Percentiles rank a stretch among this genome's conserved stretches.
Conservation (phyloP, 164 flowering plant species). For the Paratinospora sagittata region DNA sequence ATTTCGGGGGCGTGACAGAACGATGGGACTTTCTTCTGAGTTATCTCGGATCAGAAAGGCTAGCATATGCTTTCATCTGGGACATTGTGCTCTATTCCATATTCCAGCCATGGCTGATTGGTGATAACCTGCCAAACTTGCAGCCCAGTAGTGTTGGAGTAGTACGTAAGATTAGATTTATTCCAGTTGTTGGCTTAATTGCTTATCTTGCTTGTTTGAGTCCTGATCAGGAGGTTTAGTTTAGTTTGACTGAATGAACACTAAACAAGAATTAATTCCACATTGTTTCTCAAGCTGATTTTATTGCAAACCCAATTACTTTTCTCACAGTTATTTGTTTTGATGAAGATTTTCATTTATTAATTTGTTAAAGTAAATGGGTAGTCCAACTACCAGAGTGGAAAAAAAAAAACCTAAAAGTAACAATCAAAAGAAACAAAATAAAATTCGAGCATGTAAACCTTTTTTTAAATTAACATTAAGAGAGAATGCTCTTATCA, state of each 20-base stretch:
- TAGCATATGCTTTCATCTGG: conserved; percentile 97
- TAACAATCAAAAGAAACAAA: too few species aligned
- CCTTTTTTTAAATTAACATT: too few species aligned
- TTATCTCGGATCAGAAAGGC: conserved; percentile 77
- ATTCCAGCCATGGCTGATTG: conserved; percentile 95
- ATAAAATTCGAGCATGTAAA: too few species aligned
- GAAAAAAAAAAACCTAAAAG: too few species aligned
- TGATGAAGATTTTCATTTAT: too few species aligned
- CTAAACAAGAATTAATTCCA: background rate
- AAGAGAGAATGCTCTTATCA: too few species aligned
- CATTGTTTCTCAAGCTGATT: background rate
- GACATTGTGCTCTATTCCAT: conserved; percentile 68
- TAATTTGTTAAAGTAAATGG: too few species aligned
- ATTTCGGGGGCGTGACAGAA: conserved; percentile 56
- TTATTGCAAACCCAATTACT: too few species aligned
- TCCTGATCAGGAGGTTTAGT: conserved; percentile 26
- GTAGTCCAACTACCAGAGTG: too few species aligned
- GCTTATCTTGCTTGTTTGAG: conserved; percentile 63
- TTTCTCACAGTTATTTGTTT: background rate
- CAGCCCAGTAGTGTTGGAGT: conserved; percentile 33
- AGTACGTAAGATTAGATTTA: conserved; percentile 57
- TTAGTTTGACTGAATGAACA: background rate
- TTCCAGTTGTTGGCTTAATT: conserved; percentile 74
- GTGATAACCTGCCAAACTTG: conserved; percentile 73
- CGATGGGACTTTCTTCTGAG: conserved; percentile 61